Conservation (phyloP, 345 rosid species). For the Mallotus nudiflorus region DNA sequence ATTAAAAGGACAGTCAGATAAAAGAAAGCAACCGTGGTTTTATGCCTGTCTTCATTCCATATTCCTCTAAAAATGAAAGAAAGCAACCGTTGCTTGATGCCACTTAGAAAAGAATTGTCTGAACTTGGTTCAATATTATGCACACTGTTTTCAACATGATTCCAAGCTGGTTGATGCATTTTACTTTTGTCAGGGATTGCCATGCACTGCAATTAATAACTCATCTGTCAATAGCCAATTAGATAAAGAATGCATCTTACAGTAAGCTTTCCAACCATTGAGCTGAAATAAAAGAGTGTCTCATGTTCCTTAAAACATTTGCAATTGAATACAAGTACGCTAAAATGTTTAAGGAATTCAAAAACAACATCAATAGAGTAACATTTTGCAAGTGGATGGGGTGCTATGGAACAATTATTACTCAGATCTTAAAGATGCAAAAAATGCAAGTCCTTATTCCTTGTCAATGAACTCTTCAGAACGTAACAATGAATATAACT, state of each 20-base stretch:
- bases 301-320: background rate
- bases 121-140: slow-evolving; percentile 41
- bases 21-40: slow-evolving; percentile 50
- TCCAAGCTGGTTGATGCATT: slow-evolving; percentile 42
- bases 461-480: no score
- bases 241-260: background rate
- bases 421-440: no score
- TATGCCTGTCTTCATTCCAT: slow-evolving; percentile 81
- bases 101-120: slow-evolving; percentile 60
- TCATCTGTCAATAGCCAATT: slow-evolving; percentile 14
- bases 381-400: background rate
- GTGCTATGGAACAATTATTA: background rate
- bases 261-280: background rate
- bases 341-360: background rate
- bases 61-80: slow-evolving; percentile 81
- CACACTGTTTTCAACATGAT: slow-evolving; percentile 40
- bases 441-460: no score
- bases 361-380: background rate
- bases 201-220: slow-evolving; percentile 47
- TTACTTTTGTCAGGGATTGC: slow-evolving; percentile 47
- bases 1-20: slow-evolving; percentile 14
- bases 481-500: no score
- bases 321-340: background rate
- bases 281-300: background rate
- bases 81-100: slow-evolving; percentile 88